phyloP scores from a whole-genome alignment of 1,139 yeast species.

The Pichia norvegensis region DNA sequence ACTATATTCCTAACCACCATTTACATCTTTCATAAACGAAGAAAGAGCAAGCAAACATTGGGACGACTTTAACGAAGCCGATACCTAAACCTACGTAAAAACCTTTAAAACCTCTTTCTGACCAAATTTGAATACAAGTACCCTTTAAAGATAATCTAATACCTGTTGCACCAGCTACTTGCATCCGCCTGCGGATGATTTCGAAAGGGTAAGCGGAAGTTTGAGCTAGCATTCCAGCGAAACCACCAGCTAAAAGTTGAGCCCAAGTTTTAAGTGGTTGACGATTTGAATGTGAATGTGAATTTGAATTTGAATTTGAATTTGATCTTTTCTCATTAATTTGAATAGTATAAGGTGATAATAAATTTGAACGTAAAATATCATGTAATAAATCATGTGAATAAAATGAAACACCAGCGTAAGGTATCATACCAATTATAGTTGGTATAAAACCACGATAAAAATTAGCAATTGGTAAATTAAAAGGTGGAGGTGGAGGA shows the following conservation, averaged over 20 bases:
- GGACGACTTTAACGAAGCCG: constrained; percentile 90
- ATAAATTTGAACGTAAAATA: constrained; percentile 51
- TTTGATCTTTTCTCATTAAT: not conserved
- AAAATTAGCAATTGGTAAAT: constrained; percentile 55
- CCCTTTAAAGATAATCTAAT: constrained; percentile 46
- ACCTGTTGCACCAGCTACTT: constrained; percentile 81
- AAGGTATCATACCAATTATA: constrained; percentile 90
- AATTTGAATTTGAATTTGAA: not conserved
- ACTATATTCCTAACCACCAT: constrained; percentile 23
- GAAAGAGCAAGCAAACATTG: constrained; percentile 96
- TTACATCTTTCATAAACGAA: constrained; percentile 89
- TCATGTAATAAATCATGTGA: constrained; percentile 92
- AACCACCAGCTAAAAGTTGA: constrained; percentile 87
- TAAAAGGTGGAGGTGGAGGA: constrained; percentile 30
- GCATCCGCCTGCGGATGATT: constrained; percentile 90
- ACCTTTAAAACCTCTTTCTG: constrained; percentile 73
- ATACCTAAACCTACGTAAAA: constrained; percentile 90
- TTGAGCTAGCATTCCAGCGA: constrained; percentile 91
- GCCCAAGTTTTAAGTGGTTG: constrained; percentile 83
- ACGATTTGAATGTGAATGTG: constrained; percentile 24
- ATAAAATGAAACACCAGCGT: constrained; percentile 95
- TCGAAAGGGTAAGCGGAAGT: constrained; percentile 97
- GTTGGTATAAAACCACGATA: constrained; percentile 95
- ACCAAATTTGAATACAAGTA: constrained; percentile 51
- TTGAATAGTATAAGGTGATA: constrained; percentile 53